A percentile compares a stretch with the other conserved stretches of the same genome.
These are phyloP conservation scores for Discostella pseudostelligera DNA, from an alignment of 108 stramenopile genomes.

Conservation along the genomic window DNA sequence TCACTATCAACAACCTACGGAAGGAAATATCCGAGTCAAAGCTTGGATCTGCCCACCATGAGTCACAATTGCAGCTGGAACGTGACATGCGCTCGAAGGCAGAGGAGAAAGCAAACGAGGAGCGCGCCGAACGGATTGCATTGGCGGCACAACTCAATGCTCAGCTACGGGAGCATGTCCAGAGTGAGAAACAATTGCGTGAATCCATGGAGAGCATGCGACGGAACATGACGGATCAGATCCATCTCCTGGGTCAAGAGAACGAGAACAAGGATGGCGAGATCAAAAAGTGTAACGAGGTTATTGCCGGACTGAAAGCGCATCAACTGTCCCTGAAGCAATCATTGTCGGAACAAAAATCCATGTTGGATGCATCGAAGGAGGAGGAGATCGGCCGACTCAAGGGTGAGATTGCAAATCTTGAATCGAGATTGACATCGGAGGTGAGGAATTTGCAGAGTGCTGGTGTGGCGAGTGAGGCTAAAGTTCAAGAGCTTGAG, in stretches of 20 bases:
- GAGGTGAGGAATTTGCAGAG: constrained; percentile 13
- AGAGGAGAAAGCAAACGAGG: constrained; percentile 36
- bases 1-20: constrained; percentile 10
- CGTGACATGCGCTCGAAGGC: constrained; percentile 25
- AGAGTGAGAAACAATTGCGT: constrained; percentile 21
- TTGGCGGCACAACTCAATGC: constrained; percentile 35
- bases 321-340: constrained; percentile 17
- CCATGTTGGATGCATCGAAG: constrained; percentile 11
- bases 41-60: constrained; percentile 5
- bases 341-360: constrained; percentile 22
- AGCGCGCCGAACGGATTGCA: constrained; percentile 30
- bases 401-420: constrained; percentile 9
- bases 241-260: neutral
- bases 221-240: constrained; percentile 6
- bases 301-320: constrained; percentile 13
- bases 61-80: constrained; percentile 17
- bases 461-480: neutral
- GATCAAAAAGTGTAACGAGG: constrained; percentile 4
- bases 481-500: constrained; percentile 23
- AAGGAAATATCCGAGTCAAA: constrained; percentile 11
- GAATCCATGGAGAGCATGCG: constrained; percentile 19
- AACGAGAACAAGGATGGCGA: neutral
- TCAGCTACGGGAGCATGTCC: constrained; percentile 30
- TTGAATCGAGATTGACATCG: constrained; percentile 6
- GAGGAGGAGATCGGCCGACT: constrained; percentile 24